Conservation (phyloP, 2,329 filamentous ascomycete genomes). For the Atkinsonella texensis region DNA sequence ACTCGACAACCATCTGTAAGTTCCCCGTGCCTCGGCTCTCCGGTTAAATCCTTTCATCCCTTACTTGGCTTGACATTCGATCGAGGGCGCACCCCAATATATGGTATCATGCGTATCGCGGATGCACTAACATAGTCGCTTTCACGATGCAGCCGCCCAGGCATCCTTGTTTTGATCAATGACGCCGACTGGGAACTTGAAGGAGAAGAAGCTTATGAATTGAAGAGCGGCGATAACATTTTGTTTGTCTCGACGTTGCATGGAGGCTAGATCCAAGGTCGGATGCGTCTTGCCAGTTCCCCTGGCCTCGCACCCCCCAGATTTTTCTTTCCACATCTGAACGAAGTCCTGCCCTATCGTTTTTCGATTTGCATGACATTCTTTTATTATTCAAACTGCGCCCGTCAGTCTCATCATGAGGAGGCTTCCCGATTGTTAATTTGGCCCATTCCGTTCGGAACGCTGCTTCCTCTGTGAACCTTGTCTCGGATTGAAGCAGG, state of each 20-base stretch:
- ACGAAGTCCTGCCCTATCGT: not conserved
- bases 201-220: slow-evolving; percentile 80
- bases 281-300: not conserved
- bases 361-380: not conserved
- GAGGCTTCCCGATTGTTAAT: not conserved
- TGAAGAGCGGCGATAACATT: slow-evolving; percentile 74
- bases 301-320: not conserved
- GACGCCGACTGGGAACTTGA: slow-evolving; percentile 98
- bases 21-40: slow-evolving; percentile 15
- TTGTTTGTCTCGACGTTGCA: slow-evolving; percentile 95
- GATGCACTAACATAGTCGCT: slow-evolving; percentile 11
- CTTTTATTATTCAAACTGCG: not conserved
- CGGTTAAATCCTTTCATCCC: not conserved
- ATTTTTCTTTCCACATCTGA: not conserved
- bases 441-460: not conserved
- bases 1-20: slow-evolving; percentile 77
- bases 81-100: not conserved
- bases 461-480: not conserved
- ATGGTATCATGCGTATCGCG: too few species aligned
- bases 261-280: slow-evolving; percentile 51
- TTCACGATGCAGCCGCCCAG: slow-evolving; percentile 57
- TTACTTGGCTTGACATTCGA: not conserved
- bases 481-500: not conserved
- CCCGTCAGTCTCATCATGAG: not conserved
- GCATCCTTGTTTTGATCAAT: slow-evolving; percentile 93